Conservation (phyloP, 2,329 filamentous ascomycete genomes). For the Aschersonia sp. region DNA sequence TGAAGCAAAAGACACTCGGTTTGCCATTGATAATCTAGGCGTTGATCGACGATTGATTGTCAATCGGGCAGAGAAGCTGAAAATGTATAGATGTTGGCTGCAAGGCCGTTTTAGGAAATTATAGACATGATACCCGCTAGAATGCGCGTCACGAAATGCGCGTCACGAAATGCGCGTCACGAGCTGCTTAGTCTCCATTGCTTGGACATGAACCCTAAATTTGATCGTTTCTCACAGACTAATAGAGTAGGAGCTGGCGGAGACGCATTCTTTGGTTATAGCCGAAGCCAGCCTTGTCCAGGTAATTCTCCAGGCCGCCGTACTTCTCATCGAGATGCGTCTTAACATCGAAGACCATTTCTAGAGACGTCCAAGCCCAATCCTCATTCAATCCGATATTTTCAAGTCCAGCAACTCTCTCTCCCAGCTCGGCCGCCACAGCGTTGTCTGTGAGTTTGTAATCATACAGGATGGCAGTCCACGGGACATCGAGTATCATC, state of each 20-base stretch:
- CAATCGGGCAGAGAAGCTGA: conserved; percentile 77
- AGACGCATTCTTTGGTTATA: conserved; percentile 24
- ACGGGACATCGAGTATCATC: conserved; percentile 43
- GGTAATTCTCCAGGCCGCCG: conserved; percentile 52
- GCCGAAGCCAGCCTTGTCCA: conserved; percentile 44
- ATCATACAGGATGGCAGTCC: conserved; percentile 51
- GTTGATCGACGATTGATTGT: conserved; percentile 82
- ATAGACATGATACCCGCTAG: conserved; percentile 17
- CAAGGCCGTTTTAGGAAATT: conserved; percentile 69
- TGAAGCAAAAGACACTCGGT: conserved; percentile 21
- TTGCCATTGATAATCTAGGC: conserved; percentile 66
- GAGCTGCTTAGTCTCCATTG: background rate
- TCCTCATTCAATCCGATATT: conserved; percentile 59
- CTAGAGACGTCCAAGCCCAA: conserved; percentile 52
- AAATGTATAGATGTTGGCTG: conserved; percentile 98
- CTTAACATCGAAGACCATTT: conserved; percentile 47
- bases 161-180: no score
- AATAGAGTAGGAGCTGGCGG: conserved; percentile 27
- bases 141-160: no score
- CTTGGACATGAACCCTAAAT: background rate
- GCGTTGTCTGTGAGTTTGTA: conserved; percentile 52
- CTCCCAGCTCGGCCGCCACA: conserved; percentile 45
- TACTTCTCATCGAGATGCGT: conserved; percentile 45
- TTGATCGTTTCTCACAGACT: conserved; percentile 3
- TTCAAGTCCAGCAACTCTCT: conserved; percentile 52